Base-by-base conservation (phyloP, 305 asterid species). In the Solanum chacoense region DNA sequence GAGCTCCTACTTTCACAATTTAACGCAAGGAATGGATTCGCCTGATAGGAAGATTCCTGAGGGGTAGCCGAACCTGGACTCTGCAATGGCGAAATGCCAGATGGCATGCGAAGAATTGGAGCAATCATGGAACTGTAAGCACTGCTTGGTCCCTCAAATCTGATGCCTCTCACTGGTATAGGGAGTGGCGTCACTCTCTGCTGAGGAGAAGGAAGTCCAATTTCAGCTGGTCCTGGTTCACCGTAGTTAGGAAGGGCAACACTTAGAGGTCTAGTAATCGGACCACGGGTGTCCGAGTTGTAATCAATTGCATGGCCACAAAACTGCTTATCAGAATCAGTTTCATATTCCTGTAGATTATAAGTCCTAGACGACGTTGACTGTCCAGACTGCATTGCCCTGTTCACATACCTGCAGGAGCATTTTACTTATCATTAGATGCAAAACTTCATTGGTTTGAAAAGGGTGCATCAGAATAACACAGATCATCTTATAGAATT, bases 391-490 rank as follows among this genome's bases (percentile, higher is more conserved):
- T 90, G 96, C 78, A 88, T 16, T 24, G 91, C 93, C 94, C 88
- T 94, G 85, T 91, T 94, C 87, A 95, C 91, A 65, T 97, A 96
- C 92, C 99, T 97, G 98, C 92, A 92, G 65, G 50, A 85, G 38
- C 84, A 65, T 73, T 84, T 71, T 88, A 67, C 34, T 59, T 76
- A 35, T 88, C 74, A 59, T 90, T 81, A 91, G 81, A 28, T 28
- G 26, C n/a, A 76, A 28, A 79, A 37, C 76, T 59, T 74, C 85
- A 79, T 79, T 76, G 67, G 67, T 55, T 55, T 55, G 24, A 55
- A 55, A 55, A 55, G 10, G 24, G 0, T 55, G 67, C 67, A 55
- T 55, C 84, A 76, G 84, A 77, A 36, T 77, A 76, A 77, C 32
- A 67, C 31, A n/a, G 1, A 12, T 36, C 84, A 77, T 36, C 29